Evolutionary conservation across 306 rosid genomes (phyloP).

Genomic region (Trichosanthes truncata): DNA sequence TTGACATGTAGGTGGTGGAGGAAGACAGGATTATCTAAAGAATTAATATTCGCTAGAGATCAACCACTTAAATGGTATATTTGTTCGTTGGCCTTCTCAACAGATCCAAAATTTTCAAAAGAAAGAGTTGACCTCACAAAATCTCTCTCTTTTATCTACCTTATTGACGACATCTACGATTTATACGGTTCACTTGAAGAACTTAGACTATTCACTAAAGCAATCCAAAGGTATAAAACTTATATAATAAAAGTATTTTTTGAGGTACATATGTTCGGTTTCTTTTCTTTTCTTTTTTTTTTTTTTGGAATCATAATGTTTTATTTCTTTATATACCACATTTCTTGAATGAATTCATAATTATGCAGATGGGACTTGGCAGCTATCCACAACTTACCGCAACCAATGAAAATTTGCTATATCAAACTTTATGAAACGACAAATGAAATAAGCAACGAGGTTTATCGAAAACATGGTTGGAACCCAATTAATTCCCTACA

Average conservation of each 20-base stretch:
- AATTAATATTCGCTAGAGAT: slow-evolving; percentile 30
- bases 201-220: slow-evolving; percentile 41
- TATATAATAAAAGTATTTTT: background rate
- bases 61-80: slow-evolving; percentile 56
- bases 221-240: slow-evolving; percentile 31
- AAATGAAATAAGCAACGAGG: slow-evolving; percentile 11
- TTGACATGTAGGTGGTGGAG: slow-evolving; percentile 45
- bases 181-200: slow-evolving; percentile 29
- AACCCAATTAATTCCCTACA: background rate
- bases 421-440: slow-evolving; percentile 24
- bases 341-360: background rate
- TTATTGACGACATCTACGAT: slow-evolving; percentile 53
- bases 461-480: slow-evolving; percentile 22
- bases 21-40: slow-evolving; percentile 25
- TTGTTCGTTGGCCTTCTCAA: slow-evolving; percentile 34
- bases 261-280: too few relatives aligned
- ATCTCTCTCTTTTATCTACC: slow-evolving; percentile 34
- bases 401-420: slow-evolving; percentile 23
- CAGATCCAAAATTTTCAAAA: slow-evolving; percentile 33
- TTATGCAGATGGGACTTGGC: slow-evolving; percentile 19
- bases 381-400: slow-evolving; percentile 10
- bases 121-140: slow-evolving; percentile 53
- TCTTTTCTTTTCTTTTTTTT: background rate
- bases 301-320: too few relatives aligned
- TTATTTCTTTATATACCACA: too few relatives aligned